A percentile compares a stretch with the other conserved stretches of the same genome.
These are phyloP conservation scores for Parafenestella ontariensis DNA, from an alignment of 2,329 filamentous ascomycete species.

Conservation along the genomic window DNA sequence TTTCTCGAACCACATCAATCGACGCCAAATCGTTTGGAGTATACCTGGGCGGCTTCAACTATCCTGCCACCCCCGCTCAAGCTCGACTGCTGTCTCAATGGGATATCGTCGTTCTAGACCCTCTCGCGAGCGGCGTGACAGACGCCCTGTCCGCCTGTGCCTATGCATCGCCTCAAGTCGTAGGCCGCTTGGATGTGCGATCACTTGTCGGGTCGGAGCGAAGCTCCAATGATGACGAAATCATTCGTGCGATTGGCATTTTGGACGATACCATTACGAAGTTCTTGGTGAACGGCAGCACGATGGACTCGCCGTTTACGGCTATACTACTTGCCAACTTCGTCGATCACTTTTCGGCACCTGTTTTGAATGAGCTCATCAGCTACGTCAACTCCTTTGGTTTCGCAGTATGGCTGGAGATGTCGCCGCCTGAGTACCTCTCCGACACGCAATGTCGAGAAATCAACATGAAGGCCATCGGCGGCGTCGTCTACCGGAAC, in stretches of 20 bases:
- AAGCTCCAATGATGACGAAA: neutral
- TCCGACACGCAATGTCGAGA: slow-evolving; percentile 37
- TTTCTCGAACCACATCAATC: neutral
- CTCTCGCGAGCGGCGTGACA: slow-evolving; percentile 21
- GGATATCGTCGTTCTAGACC: slow-evolving; percentile 32
- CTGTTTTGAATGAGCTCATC: slow-evolving; percentile 41
- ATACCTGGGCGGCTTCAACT: slow-evolving; percentile 30
- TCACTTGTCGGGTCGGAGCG: neutral
- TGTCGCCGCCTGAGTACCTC: slow-evolving; percentile 51
- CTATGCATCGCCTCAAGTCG: slow-evolving; percentile 21
- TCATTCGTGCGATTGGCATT: neutral
- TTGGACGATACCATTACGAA: slow-evolving; percentile 3
- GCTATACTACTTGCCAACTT: slow-evolving; percentile 47
- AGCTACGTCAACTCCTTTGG: slow-evolving; percentile 46
- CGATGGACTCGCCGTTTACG: slow-evolving; percentile 41
- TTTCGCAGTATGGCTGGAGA: slow-evolving; percentile 54
- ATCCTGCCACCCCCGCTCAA: slow-evolving; percentile 19
- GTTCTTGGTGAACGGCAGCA: neutral
- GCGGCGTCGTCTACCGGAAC: slow-evolving; percentile 52
- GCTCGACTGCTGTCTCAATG: slow-evolving; percentile 25
- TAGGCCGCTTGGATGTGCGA: neutral
- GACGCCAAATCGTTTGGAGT: slow-evolving; percentile 2
- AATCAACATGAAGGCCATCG: slow-evolving; percentile 45
- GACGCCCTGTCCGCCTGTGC: slow-evolving; percentile 29
- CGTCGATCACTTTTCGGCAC: slow-evolving; percentile 30